Conservation (phyloP, 192 early-diverging fungal species). For the Coemansia asiatica region DNA sequence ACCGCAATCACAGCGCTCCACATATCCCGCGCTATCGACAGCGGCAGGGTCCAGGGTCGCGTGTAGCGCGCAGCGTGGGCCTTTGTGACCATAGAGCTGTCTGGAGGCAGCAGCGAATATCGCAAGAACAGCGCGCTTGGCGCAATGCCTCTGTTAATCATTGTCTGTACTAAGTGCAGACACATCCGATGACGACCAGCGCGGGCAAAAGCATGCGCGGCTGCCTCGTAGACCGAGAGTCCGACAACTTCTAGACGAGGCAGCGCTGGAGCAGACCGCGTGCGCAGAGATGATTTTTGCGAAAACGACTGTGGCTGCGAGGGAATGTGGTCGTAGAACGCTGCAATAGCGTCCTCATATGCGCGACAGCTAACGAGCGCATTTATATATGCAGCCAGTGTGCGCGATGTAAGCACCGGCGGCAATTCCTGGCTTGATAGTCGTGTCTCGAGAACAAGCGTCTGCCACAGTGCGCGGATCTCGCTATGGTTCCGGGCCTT, state of each 20-base stretch:
- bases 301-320: conserved; percentile 1
- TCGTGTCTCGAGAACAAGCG: conserved; percentile 20
- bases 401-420: conserved; percentile 31
- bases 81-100: not conserved
- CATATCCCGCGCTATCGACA: conserved; percentile 26
- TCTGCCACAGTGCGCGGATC: conserved; percentile 30
- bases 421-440: conserved; percentile 4
- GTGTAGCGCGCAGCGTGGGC: conserved; percentile 5
- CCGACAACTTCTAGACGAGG: conserved; percentile 14
- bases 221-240: conserved; percentile 35
- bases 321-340: conserved; percentile 25
- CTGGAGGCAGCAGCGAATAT: conserved; percentile 41
- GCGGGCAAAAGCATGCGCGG: conserved; percentile 32
- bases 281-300: not conserved
- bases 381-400: conserved; percentile 42
- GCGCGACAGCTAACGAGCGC: conserved; percentile 32
- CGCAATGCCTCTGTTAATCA: conserved; percentile 24
- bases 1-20: conserved; percentile 26
- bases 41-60: conserved; percentile 35
- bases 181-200: conserved; percentile 36
- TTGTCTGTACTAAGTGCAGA: conserved; percentile 20
- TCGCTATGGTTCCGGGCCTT: conserved; percentile 15
- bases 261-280: not conserved
- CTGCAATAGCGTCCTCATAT: conserved; percentile 29
- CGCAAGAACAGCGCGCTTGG: conserved; percentile 38